A percentile compares a stretch with the other conserved stretches of the same genome.
Evolutionary conservation across 2,329 filamentous ascomycete genomes (phyloP).

Genomic region (Aspergillus pseudoterreus): DNA sequence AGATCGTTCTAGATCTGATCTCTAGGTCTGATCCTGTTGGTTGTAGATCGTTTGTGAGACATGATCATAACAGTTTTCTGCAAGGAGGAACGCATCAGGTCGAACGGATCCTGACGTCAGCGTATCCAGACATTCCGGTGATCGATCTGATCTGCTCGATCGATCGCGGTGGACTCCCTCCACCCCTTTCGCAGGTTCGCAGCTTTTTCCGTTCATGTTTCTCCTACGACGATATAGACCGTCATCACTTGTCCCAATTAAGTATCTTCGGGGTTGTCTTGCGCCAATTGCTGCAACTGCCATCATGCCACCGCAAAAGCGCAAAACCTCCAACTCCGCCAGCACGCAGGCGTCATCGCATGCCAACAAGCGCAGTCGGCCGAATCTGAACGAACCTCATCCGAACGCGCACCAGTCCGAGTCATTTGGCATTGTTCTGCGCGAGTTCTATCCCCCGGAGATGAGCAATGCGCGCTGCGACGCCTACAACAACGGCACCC

Average conservation of each 20-base stretch:
- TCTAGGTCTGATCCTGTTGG: too few species aligned
- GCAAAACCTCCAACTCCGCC: conserved; percentile 16
- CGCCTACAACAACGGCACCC: conserved; percentile 66
- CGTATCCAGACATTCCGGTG: neutral
- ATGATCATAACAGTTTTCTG: too few species aligned
- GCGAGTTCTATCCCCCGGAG: conserved; percentile 77
- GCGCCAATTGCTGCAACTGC: neutral
- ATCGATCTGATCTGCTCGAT: neutral
- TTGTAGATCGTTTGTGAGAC: too few species aligned
- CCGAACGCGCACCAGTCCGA: conserved; percentile 39
- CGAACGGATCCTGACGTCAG: neutral
- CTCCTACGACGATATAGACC: neutral
- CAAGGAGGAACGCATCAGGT: neutral
- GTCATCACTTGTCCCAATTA: too few species aligned
- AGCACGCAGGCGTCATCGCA: conserved; percentile 6
- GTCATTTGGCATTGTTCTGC: conserved; percentile 61
- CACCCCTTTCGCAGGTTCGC: too few species aligned
- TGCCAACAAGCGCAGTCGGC: conserved; percentile 17
- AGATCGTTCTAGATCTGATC: too few species aligned
- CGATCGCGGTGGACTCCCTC: neutral
- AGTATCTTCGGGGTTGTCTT: neutral
- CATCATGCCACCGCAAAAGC: conserved; percentile 16
- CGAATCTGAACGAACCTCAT: conserved; percentile 22
- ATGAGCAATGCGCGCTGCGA: conserved; percentile 77
- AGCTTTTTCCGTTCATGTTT: neutral